These are phyloP conservation scores for Nemania sp. DNA, from an alignment of 2,329 filamentous ascomycete species.

Conservation along the genomic window DNA sequence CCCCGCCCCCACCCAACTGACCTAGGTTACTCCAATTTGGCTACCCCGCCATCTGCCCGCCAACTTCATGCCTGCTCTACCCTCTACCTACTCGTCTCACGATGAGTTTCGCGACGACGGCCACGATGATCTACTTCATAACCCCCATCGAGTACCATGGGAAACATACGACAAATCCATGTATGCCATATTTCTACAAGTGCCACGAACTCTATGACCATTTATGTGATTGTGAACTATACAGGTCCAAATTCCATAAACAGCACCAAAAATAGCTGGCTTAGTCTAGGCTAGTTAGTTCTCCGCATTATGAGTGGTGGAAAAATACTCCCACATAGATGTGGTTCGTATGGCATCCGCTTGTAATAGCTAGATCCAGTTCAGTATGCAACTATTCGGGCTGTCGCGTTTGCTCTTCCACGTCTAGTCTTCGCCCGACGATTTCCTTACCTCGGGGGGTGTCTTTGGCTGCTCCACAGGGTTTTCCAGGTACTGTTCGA, in stretches of 20 bases:
- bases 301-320: conserved; percentile 14
- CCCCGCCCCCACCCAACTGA: conserved; percentile 2
- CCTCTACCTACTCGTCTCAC: too few species aligned
- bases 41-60: neutral
- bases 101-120: too few species aligned
- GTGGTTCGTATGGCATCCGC: neutral
- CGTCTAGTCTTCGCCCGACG: too few species aligned
- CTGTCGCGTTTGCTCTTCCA: neutral
- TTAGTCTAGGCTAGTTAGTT: neutral
- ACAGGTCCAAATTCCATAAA: neutral
- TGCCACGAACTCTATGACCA: neutral
- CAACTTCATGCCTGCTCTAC: too few species aligned
- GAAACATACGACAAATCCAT: neutral
- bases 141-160: neutral
- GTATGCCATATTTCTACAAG: neutral
- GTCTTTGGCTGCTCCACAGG: too few species aligned
- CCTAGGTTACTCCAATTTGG: conserved; percentile 5
- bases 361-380: conserved; percentile 11
- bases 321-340: conserved; percentile 13
- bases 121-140: neutral
- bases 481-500: too few species aligned
- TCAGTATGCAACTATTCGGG: neutral
- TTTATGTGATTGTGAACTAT: neutral
- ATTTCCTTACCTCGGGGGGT: too few species aligned
- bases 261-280: neutral